These are phyloP conservation scores for Alternaria gansuensis DNA, from an alignment of 2,329 filamentous ascomycete genomes.

Conservation along the genomic window DNA sequence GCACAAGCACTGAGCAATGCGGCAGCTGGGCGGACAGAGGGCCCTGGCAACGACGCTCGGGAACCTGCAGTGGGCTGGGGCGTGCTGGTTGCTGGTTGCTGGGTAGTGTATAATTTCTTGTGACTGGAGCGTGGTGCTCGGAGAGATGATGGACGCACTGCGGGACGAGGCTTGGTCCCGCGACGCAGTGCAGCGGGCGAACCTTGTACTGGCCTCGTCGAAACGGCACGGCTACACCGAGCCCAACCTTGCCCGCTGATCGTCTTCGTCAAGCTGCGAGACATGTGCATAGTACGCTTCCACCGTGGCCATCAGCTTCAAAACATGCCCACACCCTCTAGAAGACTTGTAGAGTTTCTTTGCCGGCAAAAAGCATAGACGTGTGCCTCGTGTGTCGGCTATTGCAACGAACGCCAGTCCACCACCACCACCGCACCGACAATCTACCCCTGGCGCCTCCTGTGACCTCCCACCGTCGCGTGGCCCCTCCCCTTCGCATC, in stretches of 20 bases:
- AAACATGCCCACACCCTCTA: constrained; percentile 3
- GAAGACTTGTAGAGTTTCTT: constrained; percentile 3
- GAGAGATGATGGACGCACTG: constrained; percentile 23
- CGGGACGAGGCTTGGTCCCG: constrained; percentile 29
- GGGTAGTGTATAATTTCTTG: constrained; percentile 11
- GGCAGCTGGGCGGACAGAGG: constrained; percentile 3
- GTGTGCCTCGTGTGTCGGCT: constrained; percentile 11
- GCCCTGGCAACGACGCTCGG: constrained; percentile 7
- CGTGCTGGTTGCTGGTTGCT: constrained; percentile 4
- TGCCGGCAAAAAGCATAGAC: constrained; percentile 13
- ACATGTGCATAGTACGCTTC: not conserved
- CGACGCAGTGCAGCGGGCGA: constrained; percentile 22
- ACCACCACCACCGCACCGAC: constrained; percentile 12
- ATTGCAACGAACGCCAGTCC: constrained; percentile 10
- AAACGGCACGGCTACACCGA: constrained; percentile 20
- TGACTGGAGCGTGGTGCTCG: constrained; percentile 22
- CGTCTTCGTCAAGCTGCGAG: not conserved
- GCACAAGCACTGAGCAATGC: constrained; percentile 17
- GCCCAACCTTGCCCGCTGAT: not conserved
- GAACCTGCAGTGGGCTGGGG: constrained; percentile 11
- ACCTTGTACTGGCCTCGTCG: constrained; percentile 23
- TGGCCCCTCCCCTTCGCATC: constrained; percentile 21
- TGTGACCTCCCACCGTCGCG: constrained; percentile 18
- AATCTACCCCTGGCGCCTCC: constrained; percentile 11
- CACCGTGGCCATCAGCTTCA: not conserved